These are phyloP conservation scores for Nigrospora oryzae DNA, from an alignment of 2,329 filamentous ascomycete genomes.

Conservation along the genomic window DNA sequence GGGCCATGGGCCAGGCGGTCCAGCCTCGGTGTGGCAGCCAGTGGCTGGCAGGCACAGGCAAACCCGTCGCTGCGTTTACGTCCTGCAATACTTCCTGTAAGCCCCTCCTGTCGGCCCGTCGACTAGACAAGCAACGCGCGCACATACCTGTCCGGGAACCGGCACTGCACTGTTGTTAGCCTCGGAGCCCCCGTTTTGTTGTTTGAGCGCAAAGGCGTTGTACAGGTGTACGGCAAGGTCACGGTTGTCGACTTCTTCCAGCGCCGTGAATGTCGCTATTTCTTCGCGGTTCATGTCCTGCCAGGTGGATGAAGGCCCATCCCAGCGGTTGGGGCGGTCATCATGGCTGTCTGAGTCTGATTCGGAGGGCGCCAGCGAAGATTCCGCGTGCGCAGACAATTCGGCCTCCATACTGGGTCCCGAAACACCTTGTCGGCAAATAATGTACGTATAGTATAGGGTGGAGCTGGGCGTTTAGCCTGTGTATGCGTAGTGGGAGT, in stretches of 20 bases:
- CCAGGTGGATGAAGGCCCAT: slow-evolving; percentile 63
- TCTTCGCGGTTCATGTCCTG: slow-evolving; percentile 51
- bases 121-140: too few species aligned
- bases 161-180: too few species aligned
- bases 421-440: background rate
- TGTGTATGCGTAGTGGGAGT: too few species aligned
- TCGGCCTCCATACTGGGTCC: background rate
- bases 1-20: slow-evolving; percentile 78
- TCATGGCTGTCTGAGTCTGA: slow-evolving; percentile 34
- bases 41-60: slow-evolving; percentile 14
- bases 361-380: slow-evolving; percentile 29
- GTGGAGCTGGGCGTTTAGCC: too few species aligned
- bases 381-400: slow-evolving; percentile 8
- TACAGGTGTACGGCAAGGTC: slow-evolving; percentile 73
- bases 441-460: too few species aligned
- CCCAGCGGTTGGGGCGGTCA: slow-evolving; percentile 63
- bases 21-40: slow-evolving; percentile 54
- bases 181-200: slow-evolving; percentile 16
- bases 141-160: too few species aligned
- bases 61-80: slow-evolving; percentile 17
- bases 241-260: slow-evolving; percentile 53
- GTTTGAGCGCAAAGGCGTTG: slow-evolving; percentile 64
- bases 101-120: too few species aligned
- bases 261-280: slow-evolving; percentile 50
- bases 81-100: slow-evolving; percentile 9